Evolutionary conservation across 2,329 filamentous ascomycete genomes (phyloP).

Genomic region (Arachnomyces sp.): DNA sequence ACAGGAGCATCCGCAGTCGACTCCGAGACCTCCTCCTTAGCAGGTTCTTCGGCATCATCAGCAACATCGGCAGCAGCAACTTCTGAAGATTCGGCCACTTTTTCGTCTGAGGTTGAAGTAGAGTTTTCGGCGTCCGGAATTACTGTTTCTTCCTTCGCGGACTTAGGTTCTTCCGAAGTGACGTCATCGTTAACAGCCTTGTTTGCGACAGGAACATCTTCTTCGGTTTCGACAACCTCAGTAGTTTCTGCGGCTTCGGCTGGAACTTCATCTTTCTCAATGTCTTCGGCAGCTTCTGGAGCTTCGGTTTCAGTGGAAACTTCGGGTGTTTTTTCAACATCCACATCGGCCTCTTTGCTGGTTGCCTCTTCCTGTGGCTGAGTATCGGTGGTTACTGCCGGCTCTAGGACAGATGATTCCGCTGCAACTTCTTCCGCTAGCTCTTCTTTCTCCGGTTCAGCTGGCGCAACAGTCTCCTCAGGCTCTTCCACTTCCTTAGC

Average conservation of each 20-base stretch:
- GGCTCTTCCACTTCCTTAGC: background rate
- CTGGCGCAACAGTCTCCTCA: background rate
- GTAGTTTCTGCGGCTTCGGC: background rate
- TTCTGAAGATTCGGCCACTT: background rate
- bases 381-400: background rate
- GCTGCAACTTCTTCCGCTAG: slow-evolving; percentile 2
- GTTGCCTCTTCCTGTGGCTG: background rate
- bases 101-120: too few species aligned
- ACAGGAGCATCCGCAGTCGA: background rate
- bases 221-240: background rate
- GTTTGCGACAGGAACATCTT: background rate
- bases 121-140: too few species aligned
- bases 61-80: background rate
- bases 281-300: slow-evolving; percentile 30
- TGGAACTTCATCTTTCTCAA: background rate
- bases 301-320: slow-evolving; percentile 4
- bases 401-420: background rate
- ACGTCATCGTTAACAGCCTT: background rate
- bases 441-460: background rate
- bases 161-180: too few species aligned
- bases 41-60: slow-evolving; percentile 4
- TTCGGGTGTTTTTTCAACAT: background rate
- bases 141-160: too few species aligned
- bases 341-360: background rate
- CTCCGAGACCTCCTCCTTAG: background rate